Evolutionary conservation across 139 green algal genomes (phyloP), one percentile per base, ranked within the genome.

Genomic region (Astrephomene gubernaculifera): DNA sequence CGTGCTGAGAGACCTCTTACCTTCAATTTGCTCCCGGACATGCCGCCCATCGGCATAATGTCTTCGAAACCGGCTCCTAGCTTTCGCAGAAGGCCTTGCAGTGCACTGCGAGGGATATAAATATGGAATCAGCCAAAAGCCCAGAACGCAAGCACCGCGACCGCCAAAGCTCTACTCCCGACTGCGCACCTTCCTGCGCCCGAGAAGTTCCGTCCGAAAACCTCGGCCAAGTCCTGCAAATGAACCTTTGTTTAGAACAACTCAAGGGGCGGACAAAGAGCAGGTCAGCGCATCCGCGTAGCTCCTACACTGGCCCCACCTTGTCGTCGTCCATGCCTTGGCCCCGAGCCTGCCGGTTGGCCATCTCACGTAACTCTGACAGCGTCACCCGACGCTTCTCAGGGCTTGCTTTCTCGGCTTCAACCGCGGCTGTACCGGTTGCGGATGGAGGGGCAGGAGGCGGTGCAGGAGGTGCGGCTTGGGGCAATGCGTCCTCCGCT

Each of bases 31-130:
- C 79, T 78, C 38, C 89, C 87, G n/a, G 74, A 86, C 72, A 89
- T 82, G 68, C 83, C 87, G 5, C 65, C 71, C 33, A 38, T 45
- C 9, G 92, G 92, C 38, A 97, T 86, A 29, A 96, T 89, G 81
- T 97, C 94, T 31, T 98, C 96, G 69, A 98, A 93, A 0, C 94
- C 95, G 1, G 94, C 95, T 33, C 96, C 95, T 17, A 98, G 89
- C 78, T 94, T 98, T 6, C 95, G 89, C 33, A 98, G 89, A 10
- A 98, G 92, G 14, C 94, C 93, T 64, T 98, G 93, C 33, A 98
- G 86, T 0, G 95, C 92, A 76, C 93, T 96, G 83, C 76, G 82
- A 45, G 10, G n/a, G n/a, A n/a, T n/a, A n/a, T n/a, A n/a, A n/a
- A n/a, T 36, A 31, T 45, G 2, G 52, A 14, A 49, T 27, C 39